Evolutionary conservation across 352 stramenopile species (phyloP), one percentile per base, ranked within the genome.

Genomic region (Phytophthora cactorum): DNA sequence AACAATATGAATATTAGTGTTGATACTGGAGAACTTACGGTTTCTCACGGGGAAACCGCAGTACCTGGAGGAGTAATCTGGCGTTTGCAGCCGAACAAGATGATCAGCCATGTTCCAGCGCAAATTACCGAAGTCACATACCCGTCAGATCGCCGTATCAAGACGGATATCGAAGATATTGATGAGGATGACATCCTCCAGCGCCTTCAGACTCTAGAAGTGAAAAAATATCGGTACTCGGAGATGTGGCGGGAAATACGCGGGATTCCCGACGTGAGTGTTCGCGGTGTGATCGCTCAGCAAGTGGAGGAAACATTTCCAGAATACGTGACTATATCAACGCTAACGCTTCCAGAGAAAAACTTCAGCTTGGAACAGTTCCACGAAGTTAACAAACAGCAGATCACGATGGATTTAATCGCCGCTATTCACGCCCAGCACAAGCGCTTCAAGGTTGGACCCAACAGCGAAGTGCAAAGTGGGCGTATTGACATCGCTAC

Each of bases 271-370:
- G 81, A 96, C 39, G 72, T 79, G 8, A 52, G 67, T 45, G 90
- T 97, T 53, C 89, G 96, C 36, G 96, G 96, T 71, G 87, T 98
- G 0, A 98, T 98, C 70, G 96, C 94, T 27, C 96, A 98, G 71
- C 84, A 98, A 76, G 78, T 98, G 15, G 68, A 58, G 10, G 77
- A 96, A 52, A 86, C 95, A 1, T 98, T 98, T 68, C 95, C 95
- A 25, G 96, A 98, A 72, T 95, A 98, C 64, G 80, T 98, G 32
- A 86, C 89, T 44, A 72, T 96, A 15, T 84, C 93, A 28, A 86
- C 92, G n/a, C 96, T 93, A 59, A 59, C 80, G 25, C 55, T 98
- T 11, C 84, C 82, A 1, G 91, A 98, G 57, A 95, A 97, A 63
- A 88, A 91, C 45, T 96, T 98, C 59, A 87, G 77, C 8, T 82